Percentiles rank a stretch among this genome's conserved stretches.
Evolutionary conservation across 768 basidiomycete species (phyloP).

Genomic region (Megacollybia marginata): DNA sequence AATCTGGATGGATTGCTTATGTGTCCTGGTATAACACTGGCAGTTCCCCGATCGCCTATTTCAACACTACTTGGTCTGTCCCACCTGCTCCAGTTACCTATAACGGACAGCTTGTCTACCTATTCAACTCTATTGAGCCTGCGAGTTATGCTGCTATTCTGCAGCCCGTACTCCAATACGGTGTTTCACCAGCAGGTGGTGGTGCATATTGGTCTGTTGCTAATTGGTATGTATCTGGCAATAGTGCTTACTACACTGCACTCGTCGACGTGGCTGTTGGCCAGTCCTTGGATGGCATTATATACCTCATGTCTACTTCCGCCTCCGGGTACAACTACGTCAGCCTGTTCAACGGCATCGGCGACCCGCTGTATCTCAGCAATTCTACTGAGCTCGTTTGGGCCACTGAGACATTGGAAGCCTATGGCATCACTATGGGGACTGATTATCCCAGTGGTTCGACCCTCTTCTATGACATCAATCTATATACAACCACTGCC

Average conservation of each 20-base stretch:
- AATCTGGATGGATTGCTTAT: conserved; percentile 10
- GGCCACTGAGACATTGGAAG: conserved; percentile 10
- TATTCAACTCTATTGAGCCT: conserved; percentile 12
- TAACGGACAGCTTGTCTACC: conserved; percentile 10
- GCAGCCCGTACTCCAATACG: conserved; percentile 10
- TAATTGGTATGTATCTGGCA: conserved; percentile 4
- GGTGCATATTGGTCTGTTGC: conserved; percentile 10
- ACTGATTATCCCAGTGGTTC: conserved; percentile 7
- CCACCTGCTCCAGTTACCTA: conserved; percentile 8
- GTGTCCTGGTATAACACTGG: conserved; percentile 10
- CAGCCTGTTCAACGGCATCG: conserved; percentile 6
- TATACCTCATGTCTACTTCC: conserved; percentile 5
- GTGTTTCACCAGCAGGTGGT: conserved; percentile 10
- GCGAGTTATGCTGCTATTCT: conserved; percentile 3
- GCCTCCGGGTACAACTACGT: conserved; percentile 6
- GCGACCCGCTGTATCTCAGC: conserved; percentile 6
- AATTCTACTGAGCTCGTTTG: conserved; percentile 3
- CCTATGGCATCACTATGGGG: conserved; percentile 1
- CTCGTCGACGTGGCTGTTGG: conserved; percentile 1
- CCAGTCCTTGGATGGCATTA: conserved; percentile 8
- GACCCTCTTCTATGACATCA: conserved; percentile 7
- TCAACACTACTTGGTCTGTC: conserved; percentile 10
- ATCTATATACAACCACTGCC: conserved; percentile 3
- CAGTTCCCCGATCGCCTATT: conserved; percentile 8
- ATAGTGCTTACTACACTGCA: neutral